A percentile compares a stretch with the other conserved stretches of the same genome.
These are phyloP conservation scores for Starmerella stigmatis DNA, from an alignment of 805 yeast species.

Conservation along the genomic window DNA sequence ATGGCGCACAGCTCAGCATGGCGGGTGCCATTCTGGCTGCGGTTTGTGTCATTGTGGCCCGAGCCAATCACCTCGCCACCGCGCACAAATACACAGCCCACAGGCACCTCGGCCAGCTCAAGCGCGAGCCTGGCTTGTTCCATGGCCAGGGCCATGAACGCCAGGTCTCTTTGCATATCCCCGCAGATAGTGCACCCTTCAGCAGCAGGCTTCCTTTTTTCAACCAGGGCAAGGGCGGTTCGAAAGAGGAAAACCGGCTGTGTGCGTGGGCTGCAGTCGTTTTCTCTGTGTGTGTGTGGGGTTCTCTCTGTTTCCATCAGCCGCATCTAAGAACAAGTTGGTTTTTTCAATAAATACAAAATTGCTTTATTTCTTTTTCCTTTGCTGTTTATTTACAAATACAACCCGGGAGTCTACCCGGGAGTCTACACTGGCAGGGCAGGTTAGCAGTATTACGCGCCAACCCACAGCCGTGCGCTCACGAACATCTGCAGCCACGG, in stretches of 20 bases:
- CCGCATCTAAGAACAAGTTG: no score
- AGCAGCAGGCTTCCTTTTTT: no score
- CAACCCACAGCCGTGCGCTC: conserved; percentile 88
- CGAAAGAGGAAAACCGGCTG: no score
- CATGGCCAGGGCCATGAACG: conserved; percentile 33
- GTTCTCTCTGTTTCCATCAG: no score
- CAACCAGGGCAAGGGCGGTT: not conserved
- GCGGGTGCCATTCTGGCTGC: conserved; percentile 71
- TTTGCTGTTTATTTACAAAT: conserved; percentile 3
- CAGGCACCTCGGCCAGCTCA: conserved; percentile 66
- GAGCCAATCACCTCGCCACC: conserved; percentile 47
- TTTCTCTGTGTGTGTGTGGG: no score
- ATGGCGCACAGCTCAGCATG: conserved; percentile 91
- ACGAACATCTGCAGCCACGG: conserved; percentile 93
- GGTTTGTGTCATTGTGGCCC: conserved; percentile 81
- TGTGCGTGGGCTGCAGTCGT: no score
- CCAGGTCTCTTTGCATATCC: conserved; percentile 22
- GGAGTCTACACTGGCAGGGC: no score
- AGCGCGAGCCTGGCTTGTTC: conserved; percentile 53
- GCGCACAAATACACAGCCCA: conserved; percentile 64
- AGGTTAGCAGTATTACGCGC: not conserved
- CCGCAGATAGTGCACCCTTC: no score
- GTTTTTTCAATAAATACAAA: conserved; percentile 1
- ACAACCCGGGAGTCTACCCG: no score
- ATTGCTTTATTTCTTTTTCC: no score